A percentile compares a stretch with the other conserved stretches of the same genome.
phyloP scores from a whole-genome alignment of 352 stramenopile genomes.

The Pythium myriotylum region DNA sequence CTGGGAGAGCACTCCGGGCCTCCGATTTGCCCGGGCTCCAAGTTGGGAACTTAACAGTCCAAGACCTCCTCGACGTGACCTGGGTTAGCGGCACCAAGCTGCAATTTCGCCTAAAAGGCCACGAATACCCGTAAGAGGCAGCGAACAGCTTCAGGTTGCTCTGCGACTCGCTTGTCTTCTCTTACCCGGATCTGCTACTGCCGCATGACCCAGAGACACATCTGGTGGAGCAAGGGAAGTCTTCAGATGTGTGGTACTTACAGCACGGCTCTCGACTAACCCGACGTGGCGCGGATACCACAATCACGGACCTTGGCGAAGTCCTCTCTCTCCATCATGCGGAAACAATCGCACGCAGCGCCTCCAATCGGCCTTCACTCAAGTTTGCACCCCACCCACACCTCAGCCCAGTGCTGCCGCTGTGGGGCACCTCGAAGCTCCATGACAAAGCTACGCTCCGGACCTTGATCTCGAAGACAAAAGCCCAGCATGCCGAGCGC shows the following conservation, averaged over 20 bases:
- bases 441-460: too few relatives aligned
- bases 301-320: too few relatives aligned
- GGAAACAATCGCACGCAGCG: background rate
- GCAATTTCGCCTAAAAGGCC: background rate
- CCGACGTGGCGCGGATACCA: background rate
- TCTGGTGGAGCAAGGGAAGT: background rate
- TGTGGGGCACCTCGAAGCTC: conserved; percentile 28
- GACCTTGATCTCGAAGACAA: too few relatives aligned
- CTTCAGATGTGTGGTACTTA: background rate
- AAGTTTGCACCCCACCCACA: background rate
- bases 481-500: too few relatives aligned
- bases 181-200: background rate
- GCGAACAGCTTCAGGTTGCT: background rate
- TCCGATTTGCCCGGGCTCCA: background rate
- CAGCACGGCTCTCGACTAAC: background rate
- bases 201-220: background rate
- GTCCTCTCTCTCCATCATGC: background rate
- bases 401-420: background rate
- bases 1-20: background rate
- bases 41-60: background rate
- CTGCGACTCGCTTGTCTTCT: background rate
- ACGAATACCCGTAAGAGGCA: background rate
- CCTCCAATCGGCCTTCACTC: background rate
- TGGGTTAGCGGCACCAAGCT: background rate
- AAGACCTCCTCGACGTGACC: background rate